Conservation (phyloP, 2,329 filamentous ascomycete genomes). For the Colletotrichum sp. region DNA sequence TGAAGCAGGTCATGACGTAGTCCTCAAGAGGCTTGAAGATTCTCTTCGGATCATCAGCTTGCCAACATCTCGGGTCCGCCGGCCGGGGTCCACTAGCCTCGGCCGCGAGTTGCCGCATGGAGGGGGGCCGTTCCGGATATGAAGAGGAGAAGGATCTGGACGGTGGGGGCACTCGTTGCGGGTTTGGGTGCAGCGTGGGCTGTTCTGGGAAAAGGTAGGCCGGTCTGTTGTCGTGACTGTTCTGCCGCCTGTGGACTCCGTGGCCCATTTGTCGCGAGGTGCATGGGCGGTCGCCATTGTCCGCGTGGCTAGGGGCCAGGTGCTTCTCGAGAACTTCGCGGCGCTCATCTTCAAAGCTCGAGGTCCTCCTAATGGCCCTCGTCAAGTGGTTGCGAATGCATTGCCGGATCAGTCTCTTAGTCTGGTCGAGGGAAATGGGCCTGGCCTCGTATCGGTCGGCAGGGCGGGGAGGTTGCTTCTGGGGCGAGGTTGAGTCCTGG, state of each 20-base stretch:
- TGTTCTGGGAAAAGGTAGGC: slow-evolving; percentile 41
- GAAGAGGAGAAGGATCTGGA: slow-evolving; percentile 50
- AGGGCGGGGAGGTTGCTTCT: not conserved
- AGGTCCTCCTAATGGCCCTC: slow-evolving; percentile 27
- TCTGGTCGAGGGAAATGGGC: slow-evolving; percentile 63
- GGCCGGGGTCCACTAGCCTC: slow-evolving; percentile 4
- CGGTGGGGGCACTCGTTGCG: slow-evolving; percentile 26
- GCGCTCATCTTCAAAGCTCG: slow-evolving; percentile 17
- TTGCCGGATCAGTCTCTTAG: slow-evolving; percentile 52
- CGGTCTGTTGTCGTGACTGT: not conserved
- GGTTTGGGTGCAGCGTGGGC: slow-evolving; percentile 38
- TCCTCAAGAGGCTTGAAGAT: slow-evolving; percentile 81
- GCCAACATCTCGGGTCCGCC: slow-evolving; percentile 15
- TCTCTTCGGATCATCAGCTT: slow-evolving; percentile 48
- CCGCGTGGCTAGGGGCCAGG: not conserved
- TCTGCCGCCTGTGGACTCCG: slow-evolving; percentile 1
- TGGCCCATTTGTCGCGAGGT: not conserved
- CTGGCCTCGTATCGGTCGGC: slow-evolving; percentile 11
- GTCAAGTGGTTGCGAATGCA: slow-evolving; percentile 43
- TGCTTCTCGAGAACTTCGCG: not conserved
- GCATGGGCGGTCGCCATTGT: not conserved
- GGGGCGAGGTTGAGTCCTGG: slow-evolving; percentile 15
- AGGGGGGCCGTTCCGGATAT: slow-evolving; percentile 43
- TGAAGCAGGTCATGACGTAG: slow-evolving; percentile 74
- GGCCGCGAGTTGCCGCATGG: slow-evolving; percentile 23